phyloP scores from a whole-genome alignment of 805 yeast genomes.

The Ogataea sp. region DNA sequence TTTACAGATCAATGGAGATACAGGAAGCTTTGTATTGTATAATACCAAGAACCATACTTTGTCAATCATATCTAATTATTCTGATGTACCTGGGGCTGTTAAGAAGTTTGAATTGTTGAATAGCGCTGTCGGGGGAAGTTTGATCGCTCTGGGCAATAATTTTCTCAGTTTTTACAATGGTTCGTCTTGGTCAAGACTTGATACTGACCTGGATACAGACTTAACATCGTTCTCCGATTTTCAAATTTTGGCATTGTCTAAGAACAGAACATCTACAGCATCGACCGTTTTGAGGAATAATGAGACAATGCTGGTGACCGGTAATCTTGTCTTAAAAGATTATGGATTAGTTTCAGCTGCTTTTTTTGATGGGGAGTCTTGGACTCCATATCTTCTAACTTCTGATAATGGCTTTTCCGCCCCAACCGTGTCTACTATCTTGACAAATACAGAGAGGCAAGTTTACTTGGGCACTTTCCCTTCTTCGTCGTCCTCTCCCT shows the following conservation, averaged over 20 bases:
- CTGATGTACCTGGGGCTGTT: constrained; percentile 25
- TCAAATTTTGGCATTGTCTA: constrained; percentile 9
- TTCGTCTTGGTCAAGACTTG: constrained; percentile 38
- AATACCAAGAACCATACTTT: constrained; percentile 36
- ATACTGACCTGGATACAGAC: constrained; percentile 19
- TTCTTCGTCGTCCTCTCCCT: constrained; percentile 4
- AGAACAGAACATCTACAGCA: constrained; percentile 10
- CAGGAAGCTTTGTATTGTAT: constrained; percentile 40
- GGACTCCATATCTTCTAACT: constrained; percentile 60
- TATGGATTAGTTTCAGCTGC: constrained; percentile 59
- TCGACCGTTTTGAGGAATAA: constrained; percentile 31
- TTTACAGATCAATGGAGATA: constrained; percentile 22
- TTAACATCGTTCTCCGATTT: constrained; percentile 35
- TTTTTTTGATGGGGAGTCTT: constrained; percentile 50
- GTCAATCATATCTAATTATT: constrained; percentile 7
- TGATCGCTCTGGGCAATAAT: constrained; percentile 33
- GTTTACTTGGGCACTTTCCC: constrained; percentile 2
- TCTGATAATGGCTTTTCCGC: constrained; percentile 13
- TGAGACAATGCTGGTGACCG: constrained; percentile 48
- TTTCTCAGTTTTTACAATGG: constrained; percentile 37
- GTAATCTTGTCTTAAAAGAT: constrained; percentile 37
- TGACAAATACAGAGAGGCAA: background rate
- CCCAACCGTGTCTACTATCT: background rate
- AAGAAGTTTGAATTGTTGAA: constrained; percentile 32
- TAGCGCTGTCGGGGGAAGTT: constrained; percentile 31